Evolutionary conservation across 768 basidiomycete genomes (phyloP).

Genomic region (Mycena chlorophos): DNA sequence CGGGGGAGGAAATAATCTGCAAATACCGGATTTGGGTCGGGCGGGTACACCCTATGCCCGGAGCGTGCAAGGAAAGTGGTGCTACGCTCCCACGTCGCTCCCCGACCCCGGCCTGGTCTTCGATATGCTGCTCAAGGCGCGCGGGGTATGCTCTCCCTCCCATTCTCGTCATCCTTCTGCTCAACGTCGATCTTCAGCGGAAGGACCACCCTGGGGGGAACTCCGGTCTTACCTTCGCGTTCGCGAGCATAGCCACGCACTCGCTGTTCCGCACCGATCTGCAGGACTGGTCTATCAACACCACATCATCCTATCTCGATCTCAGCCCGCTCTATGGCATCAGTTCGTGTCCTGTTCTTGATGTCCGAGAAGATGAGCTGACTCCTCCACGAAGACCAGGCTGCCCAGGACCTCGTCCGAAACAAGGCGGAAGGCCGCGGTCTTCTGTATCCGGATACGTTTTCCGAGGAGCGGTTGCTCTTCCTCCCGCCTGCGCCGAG

Average conservation of each 20-base stretch:
- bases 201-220: constrained; percentile 54
- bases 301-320: constrained; percentile 57
- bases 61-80: constrained; percentile 46
- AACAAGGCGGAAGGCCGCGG: constrained; percentile 51
- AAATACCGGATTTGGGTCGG: constrained; percentile 47
- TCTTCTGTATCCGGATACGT: constrained; percentile 52
- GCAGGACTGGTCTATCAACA: constrained; percentile 46
- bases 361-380: neutral
- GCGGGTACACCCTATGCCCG: constrained; percentile 55
- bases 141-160: constrained; percentile 35
- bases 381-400: constrained; percentile 32
- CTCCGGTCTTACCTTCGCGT: constrained; percentile 65
- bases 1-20: constrained; percentile 50
- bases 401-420: constrained; percentile 43
- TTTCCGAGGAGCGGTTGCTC: constrained; percentile 51
- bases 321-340: constrained; percentile 57
- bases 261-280: constrained; percentile 53
- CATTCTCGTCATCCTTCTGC: constrained; percentile 28
- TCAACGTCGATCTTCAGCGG: constrained; percentile 31
- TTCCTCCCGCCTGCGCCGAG: constrained; percentile 55
- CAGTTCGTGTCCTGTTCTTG: constrained; percentile 29
- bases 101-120: constrained; percentile 64
- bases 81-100: constrained; percentile 41
- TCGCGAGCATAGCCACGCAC: constrained; percentile 65
- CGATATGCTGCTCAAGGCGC: constrained; percentile 54